A percentile compares a stretch with the other conserved stretches of the same genome.
These are phyloP conservation scores for Paraleonurus japonicus DNA, from an alignment of 257 asterid species.

Conservation along the genomic window DNA sequence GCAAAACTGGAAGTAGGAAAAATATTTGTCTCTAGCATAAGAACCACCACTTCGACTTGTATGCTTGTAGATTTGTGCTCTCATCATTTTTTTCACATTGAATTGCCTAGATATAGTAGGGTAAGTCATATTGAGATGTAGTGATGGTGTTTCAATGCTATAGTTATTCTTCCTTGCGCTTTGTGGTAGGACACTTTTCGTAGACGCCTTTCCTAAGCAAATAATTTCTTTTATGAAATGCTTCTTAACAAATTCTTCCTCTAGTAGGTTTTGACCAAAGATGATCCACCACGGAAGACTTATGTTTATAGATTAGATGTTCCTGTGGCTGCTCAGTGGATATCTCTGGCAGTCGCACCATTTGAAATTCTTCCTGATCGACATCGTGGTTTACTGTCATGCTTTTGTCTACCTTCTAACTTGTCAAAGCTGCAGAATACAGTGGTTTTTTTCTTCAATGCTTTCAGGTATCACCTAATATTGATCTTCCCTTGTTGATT, in stretches of 20 bases:
- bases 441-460: slow-evolving; percentile 71
- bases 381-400: slow-evolving; percentile 63
- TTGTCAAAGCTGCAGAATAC: slow-evolving; percentile 82
- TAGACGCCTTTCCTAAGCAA: not conserved
- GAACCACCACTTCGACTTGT: slow-evolving; percentile 6
- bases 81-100: not conserved
- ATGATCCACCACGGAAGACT: slow-evolving; percentile 89
- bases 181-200: not conserved
- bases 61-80: slow-evolving; percentile 7
- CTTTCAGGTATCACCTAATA: slow-evolving; percentile 64
- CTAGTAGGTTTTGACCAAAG: slow-evolving; percentile 75
- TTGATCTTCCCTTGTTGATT: slow-evolving; percentile 18
- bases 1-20: slow-evolving; percentile 4
- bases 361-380: slow-evolving; percentile 85
- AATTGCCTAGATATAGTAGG: not conserved
- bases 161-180: slow-evolving; percentile 12
- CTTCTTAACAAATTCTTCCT: not conserved
- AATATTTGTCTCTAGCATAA: not conserved
- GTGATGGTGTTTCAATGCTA: not conserved
- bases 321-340: slow-evolving; percentile 95
- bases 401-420: slow-evolving; percentile 72
- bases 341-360: slow-evolving; percentile 89
- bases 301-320: slow-evolving; percentile 76
- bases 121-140: not conserved
- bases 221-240: slow-evolving; percentile 8